Evolutionary conservation across 2,329 filamentous ascomycete species (phyloP).

Genomic region (Hyphodiscus sp.): DNA sequence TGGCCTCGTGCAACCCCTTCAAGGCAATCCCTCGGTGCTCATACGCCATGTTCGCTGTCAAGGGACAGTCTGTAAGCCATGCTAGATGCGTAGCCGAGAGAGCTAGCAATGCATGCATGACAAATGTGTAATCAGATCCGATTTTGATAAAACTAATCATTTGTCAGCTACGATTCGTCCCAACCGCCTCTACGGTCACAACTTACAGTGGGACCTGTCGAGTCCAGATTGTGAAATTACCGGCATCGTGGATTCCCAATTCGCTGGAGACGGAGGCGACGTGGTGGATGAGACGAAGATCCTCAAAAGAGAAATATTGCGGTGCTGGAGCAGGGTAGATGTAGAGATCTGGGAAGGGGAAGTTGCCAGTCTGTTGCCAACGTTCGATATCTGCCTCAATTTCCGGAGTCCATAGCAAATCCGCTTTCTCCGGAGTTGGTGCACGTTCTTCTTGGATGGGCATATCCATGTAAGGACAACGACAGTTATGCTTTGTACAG

Average conservation of each 20-base stretch:
- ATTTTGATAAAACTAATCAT: conserved; percentile 67
- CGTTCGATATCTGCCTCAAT: conserved; percentile 74
- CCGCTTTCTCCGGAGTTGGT: conserved; percentile 54
- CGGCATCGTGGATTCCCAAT: conserved; percentile 68
- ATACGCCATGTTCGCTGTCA: conserved; percentile 82
- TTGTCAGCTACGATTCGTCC: conserved; percentile 26
- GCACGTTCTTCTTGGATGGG: conserved; percentile 59
- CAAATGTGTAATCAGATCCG: conserved; percentile 74
- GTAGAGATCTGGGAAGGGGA: conserved; percentile 76
- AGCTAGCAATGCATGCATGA: conserved; percentile 88
- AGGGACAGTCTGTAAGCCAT: conserved; percentile 77
- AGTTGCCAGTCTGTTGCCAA: conserved; percentile 78
- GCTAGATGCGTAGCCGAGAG: conserved; percentile 94
- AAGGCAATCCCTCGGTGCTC: conserved; percentile 82
- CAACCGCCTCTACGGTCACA: conserved; percentile 6
- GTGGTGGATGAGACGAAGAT: conserved; percentile 85
- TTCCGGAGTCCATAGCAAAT: conserved; percentile 79
- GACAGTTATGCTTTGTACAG: conserved; percentile 97
- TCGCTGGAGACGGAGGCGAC: conserved; percentile 81
- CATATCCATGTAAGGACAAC: conserved; percentile 95
- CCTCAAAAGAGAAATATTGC: conserved; percentile 65
- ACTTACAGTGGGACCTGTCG: conserved; percentile 86
- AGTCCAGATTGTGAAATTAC: conserved; percentile 87
- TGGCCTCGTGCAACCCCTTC: conserved; percentile 81
- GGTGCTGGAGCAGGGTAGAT: conserved; percentile 71